These are phyloP conservation scores for Leonotis leonurus DNA, from an alignment of 257 asterid species.

Conservation along the genomic window DNA sequence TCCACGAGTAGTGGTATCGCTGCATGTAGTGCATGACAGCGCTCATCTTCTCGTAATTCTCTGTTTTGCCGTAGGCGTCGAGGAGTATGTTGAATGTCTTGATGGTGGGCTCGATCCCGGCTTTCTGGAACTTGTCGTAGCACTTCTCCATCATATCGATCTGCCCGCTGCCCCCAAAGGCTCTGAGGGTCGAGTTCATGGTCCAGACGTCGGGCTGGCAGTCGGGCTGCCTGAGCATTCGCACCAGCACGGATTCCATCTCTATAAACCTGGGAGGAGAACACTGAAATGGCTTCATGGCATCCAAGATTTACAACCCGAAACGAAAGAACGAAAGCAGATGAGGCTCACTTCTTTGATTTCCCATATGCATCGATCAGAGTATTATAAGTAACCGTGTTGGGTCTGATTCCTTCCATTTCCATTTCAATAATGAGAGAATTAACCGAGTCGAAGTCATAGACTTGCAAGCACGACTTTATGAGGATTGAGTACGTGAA, in stretches of 20 bases:
- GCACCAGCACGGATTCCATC: slow-evolving; percentile 72
- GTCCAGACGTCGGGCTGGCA: slow-evolving; percentile 92
- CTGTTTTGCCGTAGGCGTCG: slow-evolving; percentile 80
- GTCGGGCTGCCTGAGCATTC: slow-evolving; percentile 62
- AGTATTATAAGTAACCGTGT: slow-evolving; percentile 77
- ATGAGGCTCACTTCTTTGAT: slow-evolving; percentile 74
- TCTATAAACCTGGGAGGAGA: slow-evolving; percentile 80
- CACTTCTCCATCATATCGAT: slow-evolving; percentile 90
- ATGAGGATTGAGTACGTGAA: slow-evolving; percentile 73
- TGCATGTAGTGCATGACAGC: slow-evolving; percentile 96
- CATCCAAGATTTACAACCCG: too few species aligned
- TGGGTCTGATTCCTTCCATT: slow-evolving; percentile 57
- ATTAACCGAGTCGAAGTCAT: slow-evolving; percentile 49
- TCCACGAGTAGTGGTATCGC: slow-evolving; percentile 77
- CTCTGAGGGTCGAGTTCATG: slow-evolving; percentile 85
- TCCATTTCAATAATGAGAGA: slow-evolving; percentile 68
- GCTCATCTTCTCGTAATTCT: slow-evolving; percentile 71
- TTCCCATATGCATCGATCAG: slow-evolving; percentile 92
- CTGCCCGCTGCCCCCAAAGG: slow-evolving; percentile 93
- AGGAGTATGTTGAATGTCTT: slow-evolving; percentile 85
- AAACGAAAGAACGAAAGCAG: background rate
- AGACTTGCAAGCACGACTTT: slow-evolving; percentile 68
- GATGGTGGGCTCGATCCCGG: slow-evolving; percentile 85
- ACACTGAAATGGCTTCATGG: too few species aligned
- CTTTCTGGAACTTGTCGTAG: slow-evolving; percentile 71